These are phyloP conservation scores for Xylaria sp. DNA, from an alignment of 2,329 filamentous ascomycete species.

Conservation along the genomic window DNA sequence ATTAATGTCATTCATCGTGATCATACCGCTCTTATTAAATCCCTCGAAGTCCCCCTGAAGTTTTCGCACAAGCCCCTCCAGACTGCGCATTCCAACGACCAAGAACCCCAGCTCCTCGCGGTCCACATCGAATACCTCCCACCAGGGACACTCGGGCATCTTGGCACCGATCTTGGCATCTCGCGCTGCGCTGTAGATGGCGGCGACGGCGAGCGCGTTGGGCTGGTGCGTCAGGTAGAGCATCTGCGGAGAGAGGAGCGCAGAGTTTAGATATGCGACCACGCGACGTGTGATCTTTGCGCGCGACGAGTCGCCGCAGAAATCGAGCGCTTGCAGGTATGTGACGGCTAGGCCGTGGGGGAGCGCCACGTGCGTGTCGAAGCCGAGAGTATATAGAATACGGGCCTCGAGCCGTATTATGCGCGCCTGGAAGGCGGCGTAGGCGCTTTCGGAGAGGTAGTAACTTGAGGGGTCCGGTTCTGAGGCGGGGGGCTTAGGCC, in stretches of 20 bases:
- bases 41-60: conserved; percentile 67
- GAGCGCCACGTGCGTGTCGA: conserved; percentile 84
- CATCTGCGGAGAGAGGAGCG: conserved; percentile 86
- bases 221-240: conserved; percentile 94
- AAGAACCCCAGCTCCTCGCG: conserved; percentile 93
- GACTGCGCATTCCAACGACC: conserved; percentile 84
- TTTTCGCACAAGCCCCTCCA: conserved; percentile 73
- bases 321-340: conserved; percentile 89
- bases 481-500: conserved; percentile 55
- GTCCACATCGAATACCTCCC: conserved; percentile 97
- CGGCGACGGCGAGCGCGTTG: conserved; percentile 82
- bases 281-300: conserved; percentile 70
- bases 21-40: conserved; percentile 58
- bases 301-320: conserved; percentile 54
- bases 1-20: conserved; percentile 68
- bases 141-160: conserved; percentile 88
- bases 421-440: conserved; percentile 69
- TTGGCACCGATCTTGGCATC: conserved; percentile 72
- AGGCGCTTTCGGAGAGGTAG: conserved; percentile 78
- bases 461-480: conserved; percentile 61
- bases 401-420: conserved; percentile 80
- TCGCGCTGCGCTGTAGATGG: conserved; percentile 87
- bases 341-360: conserved; percentile 89
- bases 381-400: conserved; percentile 79
- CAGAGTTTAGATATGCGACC: conserved; percentile 84